Evolutionary conservation across 176 grass and related monocot genomes (phyloP), one percentile per base, ranked within the genome.

Genomic region (Zoysia japonica): DNA sequence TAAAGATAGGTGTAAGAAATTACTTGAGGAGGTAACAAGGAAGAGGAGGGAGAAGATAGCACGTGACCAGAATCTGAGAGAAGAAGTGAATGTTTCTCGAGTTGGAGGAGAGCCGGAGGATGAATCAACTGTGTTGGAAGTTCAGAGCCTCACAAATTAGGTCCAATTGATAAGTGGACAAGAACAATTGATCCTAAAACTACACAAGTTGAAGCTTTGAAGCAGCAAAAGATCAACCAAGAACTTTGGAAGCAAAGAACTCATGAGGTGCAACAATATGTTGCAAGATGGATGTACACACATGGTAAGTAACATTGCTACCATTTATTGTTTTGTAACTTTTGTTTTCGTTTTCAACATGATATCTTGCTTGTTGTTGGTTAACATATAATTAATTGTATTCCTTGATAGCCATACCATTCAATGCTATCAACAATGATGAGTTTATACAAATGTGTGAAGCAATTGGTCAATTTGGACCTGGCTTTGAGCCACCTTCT

Each of bases 371-470:
- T 53, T 12, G 50, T 51, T 14, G 11, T 2, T 48, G 9, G 45
- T 9, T 48, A 47, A 20, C 5, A 49, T 0, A 5, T 19, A 14
- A 3, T 40, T 40, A 4, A 12, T 0, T 70, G 13, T 70, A 17
- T 11, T 39, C 1, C 20, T 60, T 6, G 17, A 10, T 3, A 65
- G 37, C 54, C 11, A 59, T 56, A 56, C 52, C 71, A 57, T 74
- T 43, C 16, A 43, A 44, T 40, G 71, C 71, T 43, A n/a, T 14
- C 55, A 38, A 57, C 6, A 72, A 43, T 40, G 37, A 56, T 74
- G 50, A 74, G 38, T 74, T 74, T 9, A 42, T 6, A 4, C 9
- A 28, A 60, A 75, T 45, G 72, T 60, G 53, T 75, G 71, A 60
- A 59, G 53, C 39, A 7, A 75, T 60, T 45, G 9, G 38, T 15